Percentiles rank a stretch among this genome's conserved stretches.
phyloP scores from a whole-genome alignment of 169 alveolate species.

The Babesia bovis region DNA sequence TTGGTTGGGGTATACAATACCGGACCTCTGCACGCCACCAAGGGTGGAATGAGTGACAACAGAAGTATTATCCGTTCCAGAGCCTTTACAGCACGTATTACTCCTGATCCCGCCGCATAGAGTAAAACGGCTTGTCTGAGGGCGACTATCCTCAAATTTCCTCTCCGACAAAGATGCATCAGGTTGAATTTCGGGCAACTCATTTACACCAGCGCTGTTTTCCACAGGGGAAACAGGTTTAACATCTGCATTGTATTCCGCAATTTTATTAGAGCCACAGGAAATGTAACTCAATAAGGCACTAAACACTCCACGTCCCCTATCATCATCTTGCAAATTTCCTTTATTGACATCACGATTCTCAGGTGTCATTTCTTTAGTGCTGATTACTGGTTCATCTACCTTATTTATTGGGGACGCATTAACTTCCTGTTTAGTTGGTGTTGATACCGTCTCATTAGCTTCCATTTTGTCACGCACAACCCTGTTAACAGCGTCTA shows the following conservation, averaged over 20 bases:
- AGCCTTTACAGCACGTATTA: background rate
- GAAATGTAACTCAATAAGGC: slow-evolving; percentile 13
- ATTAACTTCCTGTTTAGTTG: background rate
- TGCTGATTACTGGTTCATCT: background rate
- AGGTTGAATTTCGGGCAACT: background rate
- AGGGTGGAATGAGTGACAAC: background rate
- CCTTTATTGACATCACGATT: background rate
- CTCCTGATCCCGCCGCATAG: background rate
- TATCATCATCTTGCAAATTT: background rate
- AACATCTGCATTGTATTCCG: slow-evolving; percentile 1
- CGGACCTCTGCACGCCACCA: background rate
- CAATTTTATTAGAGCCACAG: background rate
- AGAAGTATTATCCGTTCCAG: background rate
- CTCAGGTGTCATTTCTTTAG: background rate
- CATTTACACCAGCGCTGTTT: background rate
- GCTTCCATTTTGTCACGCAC: background rate
- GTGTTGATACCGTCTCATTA: background rate
- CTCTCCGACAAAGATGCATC: background rate
- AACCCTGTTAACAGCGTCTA: background rate
- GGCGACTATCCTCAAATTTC: background rate
- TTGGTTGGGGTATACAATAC: background rate
- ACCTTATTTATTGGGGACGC: background rate
- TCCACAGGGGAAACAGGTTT: background rate
- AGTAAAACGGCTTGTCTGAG: background rate
- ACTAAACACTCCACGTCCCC: slow-evolving; percentile 14